Conservation (phyloP, 768 basidiomycete genomes). For the Myochromella boudieri region DNA sequence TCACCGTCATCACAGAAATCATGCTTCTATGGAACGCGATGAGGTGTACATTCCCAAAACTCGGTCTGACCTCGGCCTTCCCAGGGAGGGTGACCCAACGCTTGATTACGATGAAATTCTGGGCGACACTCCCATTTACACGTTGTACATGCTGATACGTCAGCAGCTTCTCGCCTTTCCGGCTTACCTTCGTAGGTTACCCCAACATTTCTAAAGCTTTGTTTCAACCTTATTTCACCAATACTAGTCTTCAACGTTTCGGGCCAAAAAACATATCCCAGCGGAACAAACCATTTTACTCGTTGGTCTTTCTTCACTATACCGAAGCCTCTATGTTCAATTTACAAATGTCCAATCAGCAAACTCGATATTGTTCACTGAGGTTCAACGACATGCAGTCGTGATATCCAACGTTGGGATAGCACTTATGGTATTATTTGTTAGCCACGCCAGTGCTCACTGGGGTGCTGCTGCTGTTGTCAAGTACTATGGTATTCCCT, state of each 20-base stretch:
- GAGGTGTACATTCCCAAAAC: constrained; percentile 66
- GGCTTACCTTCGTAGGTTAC: constrained; percentile 53
- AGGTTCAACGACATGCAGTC: constrained; percentile 49
- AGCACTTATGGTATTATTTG: constrained; percentile 41
- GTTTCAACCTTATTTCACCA: not conserved
- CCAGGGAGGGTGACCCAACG: constrained; percentile 13
- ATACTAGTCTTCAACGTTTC: constrained; percentile 59
- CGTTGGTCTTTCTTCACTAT: constrained; percentile 37
- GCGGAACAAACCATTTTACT: constrained; percentile 67
- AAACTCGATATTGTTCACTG: constrained; percentile 55
- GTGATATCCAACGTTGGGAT: constrained; percentile 62
- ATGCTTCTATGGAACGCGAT: constrained; percentile 54
- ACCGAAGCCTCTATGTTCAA: too few relatives aligned
- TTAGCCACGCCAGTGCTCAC: constrained; percentile 32
- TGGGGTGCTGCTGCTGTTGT: constrained; percentile 41
- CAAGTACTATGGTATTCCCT: constrained; percentile 53
- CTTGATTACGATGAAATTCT: constrained; percentile 56
- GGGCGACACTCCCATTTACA: constrained; percentile 63
- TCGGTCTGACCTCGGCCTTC: constrained; percentile 49
- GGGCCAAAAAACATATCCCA: constrained; percentile 57
- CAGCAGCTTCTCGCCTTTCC: constrained; percentile 62
- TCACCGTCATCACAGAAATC: constrained; percentile 51
- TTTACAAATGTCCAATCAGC: constrained; percentile 34
- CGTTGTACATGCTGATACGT: constrained; percentile 51
- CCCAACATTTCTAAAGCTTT: constrained; percentile 10